Percentiles rank a stretch among this genome's conserved stretches.
Conservation (phyloP, 768 basidiomycete species). For the Lanmaoa pseudosensibilis region DNA sequence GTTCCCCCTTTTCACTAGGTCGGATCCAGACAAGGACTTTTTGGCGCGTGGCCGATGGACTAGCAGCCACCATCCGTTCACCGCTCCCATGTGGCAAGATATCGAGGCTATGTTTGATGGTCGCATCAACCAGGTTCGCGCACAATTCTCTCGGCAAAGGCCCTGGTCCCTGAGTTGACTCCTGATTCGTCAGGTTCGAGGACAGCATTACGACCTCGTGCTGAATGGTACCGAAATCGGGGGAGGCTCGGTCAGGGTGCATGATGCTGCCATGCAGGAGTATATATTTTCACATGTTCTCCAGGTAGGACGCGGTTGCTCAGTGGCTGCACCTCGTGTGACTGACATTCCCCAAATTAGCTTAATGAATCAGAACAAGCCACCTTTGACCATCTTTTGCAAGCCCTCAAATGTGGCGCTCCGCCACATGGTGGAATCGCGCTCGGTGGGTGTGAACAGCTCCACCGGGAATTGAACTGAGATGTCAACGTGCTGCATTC, state of each 20-base stretch:
- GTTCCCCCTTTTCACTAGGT: conserved; percentile 87
- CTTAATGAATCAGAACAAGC: conserved; percentile 68
- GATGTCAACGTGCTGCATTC: conserved; percentile 3
- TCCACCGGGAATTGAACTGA: conserved; percentile 7
- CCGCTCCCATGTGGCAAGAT: conserved; percentile 93
- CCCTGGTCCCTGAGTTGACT: background rate
- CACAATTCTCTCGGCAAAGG: background rate
- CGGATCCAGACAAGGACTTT: conserved; percentile 85
- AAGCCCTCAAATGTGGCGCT: conserved; percentile 86
- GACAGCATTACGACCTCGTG: conserved; percentile 96
- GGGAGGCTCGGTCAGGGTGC: conserved; percentile 90
- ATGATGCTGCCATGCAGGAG: conserved; percentile 86
- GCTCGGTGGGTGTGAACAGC: conserved; percentile 54
- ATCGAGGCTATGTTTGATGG: conserved; percentile 73
- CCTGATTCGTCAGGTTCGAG: conserved; percentile 63
- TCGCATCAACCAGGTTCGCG: conserved; percentile 54
- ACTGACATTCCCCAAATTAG: conserved; percentile 41
- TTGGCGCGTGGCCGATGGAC: conserved; percentile 87
- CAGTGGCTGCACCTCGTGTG: conserved; percentile 8
- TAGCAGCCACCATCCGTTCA: conserved; percentile 94
- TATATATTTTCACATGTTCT: conserved; percentile 74
- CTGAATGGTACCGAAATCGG: conserved; percentile 93
- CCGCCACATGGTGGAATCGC: conserved; percentile 97
- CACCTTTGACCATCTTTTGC: conserved; percentile 81
- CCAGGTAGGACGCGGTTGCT: conserved; percentile 52